Conservation (phyloP, 2,329 filamentous ascomycete species). For the Cercospora berteroae region DNA sequence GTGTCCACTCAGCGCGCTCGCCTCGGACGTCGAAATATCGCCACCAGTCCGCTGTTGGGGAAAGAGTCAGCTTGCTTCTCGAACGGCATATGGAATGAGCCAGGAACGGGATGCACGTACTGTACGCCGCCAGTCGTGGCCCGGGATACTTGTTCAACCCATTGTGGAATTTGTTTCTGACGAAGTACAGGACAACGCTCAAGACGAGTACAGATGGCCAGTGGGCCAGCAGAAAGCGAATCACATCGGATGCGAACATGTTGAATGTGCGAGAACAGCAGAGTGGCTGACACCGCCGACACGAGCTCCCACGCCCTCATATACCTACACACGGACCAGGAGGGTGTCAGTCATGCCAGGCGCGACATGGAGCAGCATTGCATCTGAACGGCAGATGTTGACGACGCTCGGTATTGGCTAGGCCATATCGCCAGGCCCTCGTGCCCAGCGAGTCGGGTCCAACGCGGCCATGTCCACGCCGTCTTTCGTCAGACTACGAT, state of each 20-base stretch:
- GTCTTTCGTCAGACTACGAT: neutral
- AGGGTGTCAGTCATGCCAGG: neutral
- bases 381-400: neutral
- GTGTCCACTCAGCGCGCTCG: constrained; percentile 64
- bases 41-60: constrained; percentile 64
- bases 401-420: too few relatives aligned
- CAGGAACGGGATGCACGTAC: neutral
- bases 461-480: neutral
- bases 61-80: neutral
- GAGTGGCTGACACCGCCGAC: neutral
- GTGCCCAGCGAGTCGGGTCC: neutral
- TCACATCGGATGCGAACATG: constrained; percentile 35
- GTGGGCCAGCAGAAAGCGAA: constrained; percentile 37
- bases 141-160: constrained; percentile 72
- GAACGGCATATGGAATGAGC: neutral
- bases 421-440: neutral
- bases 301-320: neutral
- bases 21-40: constrained; percentile 67
- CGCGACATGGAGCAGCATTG: neutral
- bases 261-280: constrained; percentile 16
- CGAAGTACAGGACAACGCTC: constrained; percentile 36
- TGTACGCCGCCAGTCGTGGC: constrained; percentile 64
- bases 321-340: neutral
- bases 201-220: constrained; percentile 43
- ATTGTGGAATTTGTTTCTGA: constrained; percentile 50